A percentile compares a stretch with the other conserved stretches of the same genome.
These are phyloP conservation scores for Athelia sp. DNA, from an alignment of 1,284 basidiomycete species.

Conservation along the genomic window DNA sequence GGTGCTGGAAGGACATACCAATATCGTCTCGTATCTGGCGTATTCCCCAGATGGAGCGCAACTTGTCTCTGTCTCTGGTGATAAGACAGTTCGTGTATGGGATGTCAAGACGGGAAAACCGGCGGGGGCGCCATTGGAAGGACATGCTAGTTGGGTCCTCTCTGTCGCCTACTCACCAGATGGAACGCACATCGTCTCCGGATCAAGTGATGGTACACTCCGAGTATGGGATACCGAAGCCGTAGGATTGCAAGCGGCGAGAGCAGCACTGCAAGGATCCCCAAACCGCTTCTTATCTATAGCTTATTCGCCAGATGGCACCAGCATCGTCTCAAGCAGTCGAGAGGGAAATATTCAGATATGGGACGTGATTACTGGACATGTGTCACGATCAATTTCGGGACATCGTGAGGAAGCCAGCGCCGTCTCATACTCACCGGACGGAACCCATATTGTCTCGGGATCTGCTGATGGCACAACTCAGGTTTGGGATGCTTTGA, in stretches of 20 bases:
- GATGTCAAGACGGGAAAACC: conserved; percentile 3
- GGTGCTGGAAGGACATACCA: conserved; percentile 1
- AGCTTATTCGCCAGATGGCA: too few species aligned
- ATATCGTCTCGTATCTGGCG: conserved; percentile 7
- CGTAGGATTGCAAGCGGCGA: too few species aligned
- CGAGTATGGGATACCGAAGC: neutral
- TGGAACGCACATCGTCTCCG: conserved; percentile 5
- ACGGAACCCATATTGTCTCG: neutral
- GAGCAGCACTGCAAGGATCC: too few species aligned
- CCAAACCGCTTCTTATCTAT: too few species aligned
- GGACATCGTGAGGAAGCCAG: conserved; percentile 6
- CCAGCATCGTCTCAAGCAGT: too few species aligned
- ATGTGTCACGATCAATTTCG: neutral
- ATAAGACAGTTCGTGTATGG: neutral
- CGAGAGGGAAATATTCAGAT: too few species aligned
- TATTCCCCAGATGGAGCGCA: neutral
- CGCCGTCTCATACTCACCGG: conserved; percentile 1
- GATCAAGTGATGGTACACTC: conserved; percentile 3
- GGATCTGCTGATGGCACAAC: neutral
- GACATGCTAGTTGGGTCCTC: conserved; percentile 1
- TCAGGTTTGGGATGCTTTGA: neutral
- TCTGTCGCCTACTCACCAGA: conserved; percentile 8
- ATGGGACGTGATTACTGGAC: too few species aligned
- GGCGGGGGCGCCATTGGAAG: neutral
- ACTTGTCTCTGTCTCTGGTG: neutral